phyloP scores from a whole-genome alignment of 1,284 basidiomycete species.

The Ustilago nuda region DNA sequence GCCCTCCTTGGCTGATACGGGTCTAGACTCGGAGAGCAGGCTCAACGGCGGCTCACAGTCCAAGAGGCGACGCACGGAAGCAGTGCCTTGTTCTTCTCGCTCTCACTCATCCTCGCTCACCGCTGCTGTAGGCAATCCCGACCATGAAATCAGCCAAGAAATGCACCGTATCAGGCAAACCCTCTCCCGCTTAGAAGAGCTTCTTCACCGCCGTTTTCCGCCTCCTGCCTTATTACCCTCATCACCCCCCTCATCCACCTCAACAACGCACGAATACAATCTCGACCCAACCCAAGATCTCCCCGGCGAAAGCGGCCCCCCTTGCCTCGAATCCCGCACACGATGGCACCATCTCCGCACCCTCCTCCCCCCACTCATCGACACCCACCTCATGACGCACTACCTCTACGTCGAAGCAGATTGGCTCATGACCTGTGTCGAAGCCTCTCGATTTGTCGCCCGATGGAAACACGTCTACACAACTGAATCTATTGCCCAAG shows the following conservation, averaged over 20 bases:
- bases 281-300: slow-evolving; percentile 12
- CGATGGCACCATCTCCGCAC: slow-evolving; percentile 30
- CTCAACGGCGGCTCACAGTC: slow-evolving; percentile 6
- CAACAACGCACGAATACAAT: slow-evolving; percentile 2
- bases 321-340: slow-evolving; percentile 14
- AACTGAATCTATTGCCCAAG: slow-evolving; percentile 30
- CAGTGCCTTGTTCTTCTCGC: background rate
- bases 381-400: slow-evolving; percentile 38
- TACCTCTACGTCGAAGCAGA: slow-evolving; percentile 31
- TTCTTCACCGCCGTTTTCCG: slow-evolving; percentile 8
- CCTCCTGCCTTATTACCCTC: background rate
- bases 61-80: slow-evolving; percentile 20
- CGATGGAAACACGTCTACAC: slow-evolving; percentile 30
- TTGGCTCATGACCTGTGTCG: slow-evolving; percentile 26
- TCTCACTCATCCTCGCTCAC: background rate
- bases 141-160: slow-evolving; percentile 17
- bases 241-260: background rate
- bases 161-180: slow-evolving; percentile 27
- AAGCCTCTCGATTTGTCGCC: slow-evolving; percentile 28
- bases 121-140: background rate
- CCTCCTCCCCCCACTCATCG: slow-evolving; percentile 29
- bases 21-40: background rate
- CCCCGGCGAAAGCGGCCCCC: slow-evolving; percentile 20
- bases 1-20: background rate
- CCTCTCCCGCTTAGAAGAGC: slow-evolving; percentile 26